Evolutionary conservation across 208 protist species (phyloP).

Genomic region (Perkinsela sp.): DNA sequence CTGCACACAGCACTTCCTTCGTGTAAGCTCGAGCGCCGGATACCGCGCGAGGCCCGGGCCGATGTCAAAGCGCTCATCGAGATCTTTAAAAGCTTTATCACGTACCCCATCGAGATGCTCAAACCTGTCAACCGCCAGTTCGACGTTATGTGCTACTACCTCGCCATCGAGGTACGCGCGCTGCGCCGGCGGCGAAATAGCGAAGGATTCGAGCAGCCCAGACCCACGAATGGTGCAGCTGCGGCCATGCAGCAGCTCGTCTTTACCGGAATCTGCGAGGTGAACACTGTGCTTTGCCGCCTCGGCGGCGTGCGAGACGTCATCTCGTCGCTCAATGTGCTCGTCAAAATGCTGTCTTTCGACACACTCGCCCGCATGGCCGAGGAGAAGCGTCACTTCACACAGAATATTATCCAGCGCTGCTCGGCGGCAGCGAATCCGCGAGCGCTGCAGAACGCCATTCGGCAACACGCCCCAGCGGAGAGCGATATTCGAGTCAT

Average conservation of each 20-base stretch:
- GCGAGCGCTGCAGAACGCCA: neutral
- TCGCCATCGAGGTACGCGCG: neutral
- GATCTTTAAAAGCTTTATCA: neutral
- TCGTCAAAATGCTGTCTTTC: conserved; percentile 1
- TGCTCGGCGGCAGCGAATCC: neutral
- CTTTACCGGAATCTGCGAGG: neutral
- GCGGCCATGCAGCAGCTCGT: neutral
- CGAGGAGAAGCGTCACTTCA: neutral
- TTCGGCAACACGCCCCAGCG: neutral
- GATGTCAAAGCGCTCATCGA: neutral
- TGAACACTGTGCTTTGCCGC: neutral
- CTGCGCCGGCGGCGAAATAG: neutral
- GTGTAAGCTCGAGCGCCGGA: neutral
- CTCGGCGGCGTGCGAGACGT: neutral
- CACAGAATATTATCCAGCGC: neutral
- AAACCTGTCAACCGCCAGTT: neutral
- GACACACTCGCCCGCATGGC: neutral
- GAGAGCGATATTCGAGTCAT: neutral
- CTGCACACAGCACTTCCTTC: neutral
- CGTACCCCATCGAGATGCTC: neutral
- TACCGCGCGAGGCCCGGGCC: neutral
- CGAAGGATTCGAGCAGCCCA: neutral
- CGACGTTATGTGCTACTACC: neutral
- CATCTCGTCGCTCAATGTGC: neutral
- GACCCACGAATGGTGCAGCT: neutral